Conservation (phyloP, 2,329 filamentous ascomycete species). For the Sarocladiaceae sp. region DNA sequence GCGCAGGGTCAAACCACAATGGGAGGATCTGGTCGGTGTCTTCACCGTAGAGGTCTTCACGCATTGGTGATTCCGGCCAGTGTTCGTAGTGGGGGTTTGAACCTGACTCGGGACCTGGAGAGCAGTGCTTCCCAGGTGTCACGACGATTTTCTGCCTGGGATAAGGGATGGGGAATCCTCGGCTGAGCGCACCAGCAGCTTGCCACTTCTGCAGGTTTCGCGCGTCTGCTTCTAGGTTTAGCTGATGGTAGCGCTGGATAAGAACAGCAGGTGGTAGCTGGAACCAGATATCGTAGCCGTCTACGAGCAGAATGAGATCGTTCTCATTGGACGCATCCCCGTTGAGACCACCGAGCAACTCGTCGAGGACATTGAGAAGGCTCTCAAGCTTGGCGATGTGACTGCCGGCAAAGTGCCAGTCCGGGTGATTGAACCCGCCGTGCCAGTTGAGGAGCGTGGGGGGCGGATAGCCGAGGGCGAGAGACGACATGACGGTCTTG, state of each 20-base stretch:
- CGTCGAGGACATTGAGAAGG: constrained; percentile 23
- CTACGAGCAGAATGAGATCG: constrained; percentile 29
- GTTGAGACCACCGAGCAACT: constrained; percentile 17
- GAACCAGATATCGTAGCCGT: constrained; percentile 33
- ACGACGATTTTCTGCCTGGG: constrained; percentile 27
- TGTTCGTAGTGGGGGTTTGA: constrained; percentile 29
- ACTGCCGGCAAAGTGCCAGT: constrained; percentile 31
- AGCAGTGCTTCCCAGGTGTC: constrained; percentile 29
- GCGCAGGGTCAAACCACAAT: constrained; percentile 22
- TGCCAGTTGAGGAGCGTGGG: constrained; percentile 31
- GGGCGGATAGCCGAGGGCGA: constrained; percentile 30
- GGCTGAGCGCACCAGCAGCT: neutral
- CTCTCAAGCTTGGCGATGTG: constrained; percentile 32
- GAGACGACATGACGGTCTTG: constrained; percentile 31
- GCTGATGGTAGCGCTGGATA: constrained; percentile 27
- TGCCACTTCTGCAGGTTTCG: constrained; percentile 21
- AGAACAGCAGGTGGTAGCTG: constrained; percentile 31
- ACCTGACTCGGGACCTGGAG: constrained; percentile 25
- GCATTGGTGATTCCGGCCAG: constrained; percentile 30
- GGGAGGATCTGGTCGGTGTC: constrained; percentile 23
- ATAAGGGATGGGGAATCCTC: constrained; percentile 22
- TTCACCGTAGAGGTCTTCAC: constrained; percentile 25
- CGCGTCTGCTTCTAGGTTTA: constrained; percentile 27
- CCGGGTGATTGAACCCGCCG: constrained; percentile 28
- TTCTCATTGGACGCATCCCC: constrained; percentile 18